Conservation (phyloP, 2,329 filamentous ascomycete genomes). For the Apiospora koreana region DNA sequence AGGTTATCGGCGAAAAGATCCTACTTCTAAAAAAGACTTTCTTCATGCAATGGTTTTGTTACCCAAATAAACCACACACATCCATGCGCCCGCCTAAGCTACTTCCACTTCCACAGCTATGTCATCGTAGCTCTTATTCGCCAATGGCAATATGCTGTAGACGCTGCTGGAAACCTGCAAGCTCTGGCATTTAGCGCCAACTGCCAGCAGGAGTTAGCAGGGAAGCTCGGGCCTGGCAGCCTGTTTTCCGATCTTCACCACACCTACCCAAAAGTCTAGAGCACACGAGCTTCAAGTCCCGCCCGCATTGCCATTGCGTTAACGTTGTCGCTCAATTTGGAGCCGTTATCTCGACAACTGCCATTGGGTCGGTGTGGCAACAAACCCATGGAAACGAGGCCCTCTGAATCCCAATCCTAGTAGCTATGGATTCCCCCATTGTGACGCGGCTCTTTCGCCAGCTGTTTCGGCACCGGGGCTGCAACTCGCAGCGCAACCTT, state of each 20-base stretch:
- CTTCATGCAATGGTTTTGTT: not conserved
- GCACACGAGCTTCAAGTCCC: not conserved
- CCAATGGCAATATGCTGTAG: not conserved
- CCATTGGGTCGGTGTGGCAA: not conserved
- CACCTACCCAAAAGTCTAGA: not conserved
- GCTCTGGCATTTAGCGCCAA: not conserved
- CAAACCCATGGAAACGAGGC: not conserved
- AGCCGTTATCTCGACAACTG: not conserved
- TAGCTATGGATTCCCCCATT: slow-evolving; percentile 77
- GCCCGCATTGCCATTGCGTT: not conserved
- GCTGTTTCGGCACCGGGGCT: slow-evolving; percentile 76
- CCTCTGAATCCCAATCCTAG: not conserved
- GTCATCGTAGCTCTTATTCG: not conserved
- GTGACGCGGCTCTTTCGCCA: slow-evolving; percentile 79
- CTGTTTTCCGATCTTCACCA: not conserved
- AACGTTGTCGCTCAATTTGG: not conserved
- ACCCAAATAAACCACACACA: not conserved
- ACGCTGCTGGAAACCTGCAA: not conserved
- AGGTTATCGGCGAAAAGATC: not conserved
- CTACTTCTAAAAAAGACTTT: not conserved
- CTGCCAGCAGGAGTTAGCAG: not conserved
- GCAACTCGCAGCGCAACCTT: slow-evolving; percentile 53
- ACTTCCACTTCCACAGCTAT: not conserved
- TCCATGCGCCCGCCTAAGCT: not conserved
- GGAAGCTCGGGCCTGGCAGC: not conserved